phyloP scores from a whole-genome alignment of 2,329 filamentous ascomycete genomes.

The Alternaria viburni region DNA sequence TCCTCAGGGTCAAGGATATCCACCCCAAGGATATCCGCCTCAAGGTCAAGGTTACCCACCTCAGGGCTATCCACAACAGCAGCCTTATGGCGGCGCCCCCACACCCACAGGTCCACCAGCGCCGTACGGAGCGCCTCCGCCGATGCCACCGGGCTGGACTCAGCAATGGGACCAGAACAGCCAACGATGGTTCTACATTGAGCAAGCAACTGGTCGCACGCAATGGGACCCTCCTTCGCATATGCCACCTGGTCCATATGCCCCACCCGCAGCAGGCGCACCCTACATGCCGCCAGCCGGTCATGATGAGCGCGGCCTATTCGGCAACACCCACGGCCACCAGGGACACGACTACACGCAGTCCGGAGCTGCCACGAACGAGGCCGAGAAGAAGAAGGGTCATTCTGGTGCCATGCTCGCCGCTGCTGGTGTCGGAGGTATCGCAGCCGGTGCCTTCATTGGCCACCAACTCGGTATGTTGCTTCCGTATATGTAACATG shows the following conservation, averaged over 20 bases:
- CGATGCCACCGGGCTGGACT: slow-evolving; percentile 61
- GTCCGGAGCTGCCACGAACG: slow-evolving; percentile 29
- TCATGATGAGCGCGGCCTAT: slow-evolving; percentile 37
- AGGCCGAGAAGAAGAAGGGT: slow-evolving; percentile 49
- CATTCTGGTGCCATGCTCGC: slow-evolving; percentile 58
- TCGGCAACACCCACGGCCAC: slow-evolving; percentile 36
- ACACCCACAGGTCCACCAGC: slow-evolving; percentile 40
- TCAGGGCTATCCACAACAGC: slow-evolving; percentile 34
- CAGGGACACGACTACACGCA: slow-evolving; percentile 33
- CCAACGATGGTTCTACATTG: slow-evolving; percentile 70
- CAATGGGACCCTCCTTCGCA: slow-evolving; percentile 67
- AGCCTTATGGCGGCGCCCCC: slow-evolving; percentile 30
- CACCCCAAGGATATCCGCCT: slow-evolving; percentile 34
- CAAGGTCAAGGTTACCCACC: slow-evolving; percentile 29
- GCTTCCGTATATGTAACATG: not conserved
- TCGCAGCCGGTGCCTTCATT: slow-evolving; percentile 66
- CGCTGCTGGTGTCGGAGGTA: slow-evolving; percentile 63
- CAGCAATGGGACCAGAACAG: slow-evolving; percentile 67
- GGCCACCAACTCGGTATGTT: slow-evolving; percentile 63
- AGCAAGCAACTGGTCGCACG: slow-evolving; percentile 65
- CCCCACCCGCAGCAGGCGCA: slow-evolving; percentile 37
- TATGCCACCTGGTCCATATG: slow-evolving; percentile 41
- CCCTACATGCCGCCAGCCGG: slow-evolving; percentile 28
- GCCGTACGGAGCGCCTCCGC: slow-evolving; percentile 59
- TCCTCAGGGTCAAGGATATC: slow-evolving; percentile 34